A percentile compares a stretch with the other conserved stretches of the same genome.
Evolutionary conservation across 768 basidiomycete genomes (phyloP).

Genomic region (Flagelloscypha sp.): DNA sequence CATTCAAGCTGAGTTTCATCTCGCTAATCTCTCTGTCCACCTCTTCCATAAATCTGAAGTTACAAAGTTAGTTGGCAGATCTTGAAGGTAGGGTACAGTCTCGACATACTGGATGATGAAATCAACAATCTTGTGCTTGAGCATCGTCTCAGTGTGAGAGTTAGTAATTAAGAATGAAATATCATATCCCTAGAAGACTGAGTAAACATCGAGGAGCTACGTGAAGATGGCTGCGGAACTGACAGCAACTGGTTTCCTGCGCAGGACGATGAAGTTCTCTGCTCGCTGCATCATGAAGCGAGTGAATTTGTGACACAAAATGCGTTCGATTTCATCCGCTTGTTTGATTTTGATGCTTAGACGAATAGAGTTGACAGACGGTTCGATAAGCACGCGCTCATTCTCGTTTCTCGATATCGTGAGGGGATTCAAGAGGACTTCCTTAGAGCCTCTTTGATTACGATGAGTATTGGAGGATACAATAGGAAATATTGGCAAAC

Average conservation of each 20-base stretch:
- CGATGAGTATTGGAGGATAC: constrained; percentile 6
- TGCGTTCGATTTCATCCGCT: constrained; percentile 96
- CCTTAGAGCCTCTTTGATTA: constrained; percentile 68
- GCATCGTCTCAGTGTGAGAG: constrained; percentile 94
- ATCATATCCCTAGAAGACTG: constrained; percentile 74
- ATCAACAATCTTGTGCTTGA: constrained; percentile 99
- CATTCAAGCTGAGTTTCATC: constrained; percentile 96
- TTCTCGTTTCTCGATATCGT: constrained; percentile 96
- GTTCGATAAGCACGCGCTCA: constrained; percentile 94
- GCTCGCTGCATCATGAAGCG: constrained; percentile 99
- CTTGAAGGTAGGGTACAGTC: constrained; percentile 3
- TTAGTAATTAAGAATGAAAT: constrained; percentile 98
- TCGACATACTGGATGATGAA: constrained; percentile 90
- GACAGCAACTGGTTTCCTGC: constrained; percentile 88
- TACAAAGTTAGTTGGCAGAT: constrained; percentile 2
- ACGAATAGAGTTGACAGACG: constrained; percentile 94
- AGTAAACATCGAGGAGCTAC: constrained; percentile 1
- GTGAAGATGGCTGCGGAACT: constrained; percentile 17
- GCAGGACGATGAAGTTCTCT: constrained; percentile 92
- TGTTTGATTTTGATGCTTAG: constrained; percentile 98
- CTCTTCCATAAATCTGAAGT: constrained; percentile 88
- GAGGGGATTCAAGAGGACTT: constrained; percentile 89
- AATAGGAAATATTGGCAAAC: constrained; percentile 31
- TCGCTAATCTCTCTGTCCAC: constrained; percentile 99
- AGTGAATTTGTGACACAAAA: constrained; percentile 96